Evolutionary conservation across 2,329 filamentous ascomycete species (phyloP).

Genomic region (Ophiostoma piceae): DNA sequence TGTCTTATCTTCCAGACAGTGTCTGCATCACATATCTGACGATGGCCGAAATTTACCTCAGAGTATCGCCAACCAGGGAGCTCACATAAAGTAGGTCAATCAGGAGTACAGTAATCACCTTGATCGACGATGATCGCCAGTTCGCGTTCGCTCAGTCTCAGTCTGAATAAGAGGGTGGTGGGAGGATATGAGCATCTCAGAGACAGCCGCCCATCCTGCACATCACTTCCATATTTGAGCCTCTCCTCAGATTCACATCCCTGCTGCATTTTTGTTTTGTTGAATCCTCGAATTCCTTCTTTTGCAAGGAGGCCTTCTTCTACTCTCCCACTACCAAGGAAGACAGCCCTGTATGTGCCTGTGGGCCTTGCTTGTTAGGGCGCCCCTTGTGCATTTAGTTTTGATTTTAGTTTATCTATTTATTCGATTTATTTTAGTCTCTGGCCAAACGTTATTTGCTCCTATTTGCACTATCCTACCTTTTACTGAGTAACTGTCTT

Average conservation of each 20-base stretch:
- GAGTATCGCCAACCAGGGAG: background rate
- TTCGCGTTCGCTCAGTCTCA: background rate
- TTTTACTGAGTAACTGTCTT: background rate
- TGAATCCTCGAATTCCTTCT: background rate
- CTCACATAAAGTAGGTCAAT: conserved; percentile 15
- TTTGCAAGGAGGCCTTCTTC: background rate
- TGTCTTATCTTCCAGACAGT: background rate
- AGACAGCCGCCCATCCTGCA: background rate
- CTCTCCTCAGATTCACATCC: background rate
- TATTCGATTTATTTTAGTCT: background rate
- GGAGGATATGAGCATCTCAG: background rate
- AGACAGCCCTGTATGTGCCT: background rate
- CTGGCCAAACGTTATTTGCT: background rate
- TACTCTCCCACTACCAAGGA: background rate
- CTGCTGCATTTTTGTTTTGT: background rate
- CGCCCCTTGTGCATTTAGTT: background rate
- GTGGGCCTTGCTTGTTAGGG: conserved; percentile 3
- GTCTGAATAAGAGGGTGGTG: background rate
- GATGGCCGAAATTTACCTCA: background rate
- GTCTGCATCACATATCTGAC: background rate
- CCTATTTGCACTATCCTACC: background rate
- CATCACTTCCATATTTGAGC: background rate
- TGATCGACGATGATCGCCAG: conserved; percentile 6
- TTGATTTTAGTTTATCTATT: background rate
- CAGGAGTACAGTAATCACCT: background rate